A percentile compares a stretch with the other conserved stretches of the same genome.
Evolutionary conservation across 345 rosid genomes (phyloP).

Genomic region (Moricandia moricandioides): DNA sequence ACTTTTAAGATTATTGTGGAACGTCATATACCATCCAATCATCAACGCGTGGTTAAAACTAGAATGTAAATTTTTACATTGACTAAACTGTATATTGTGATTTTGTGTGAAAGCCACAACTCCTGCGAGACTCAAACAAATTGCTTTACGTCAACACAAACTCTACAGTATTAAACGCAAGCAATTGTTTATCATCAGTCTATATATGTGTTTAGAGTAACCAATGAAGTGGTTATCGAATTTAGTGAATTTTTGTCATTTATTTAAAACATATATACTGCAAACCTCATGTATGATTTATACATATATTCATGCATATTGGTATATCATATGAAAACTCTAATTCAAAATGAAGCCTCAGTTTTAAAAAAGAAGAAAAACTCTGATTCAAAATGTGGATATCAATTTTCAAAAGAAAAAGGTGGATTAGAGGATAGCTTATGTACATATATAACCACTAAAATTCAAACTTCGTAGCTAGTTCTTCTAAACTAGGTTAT

Average conservation of each 20-base stretch:
- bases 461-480: background rate
- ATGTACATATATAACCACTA: background rate
- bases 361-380: too few species aligned
- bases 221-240: background rate
- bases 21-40: too few species aligned
- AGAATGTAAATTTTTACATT: too few species aligned
- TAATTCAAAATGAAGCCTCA: too few species aligned
- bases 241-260: background rate
- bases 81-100: conserved; percentile 21
- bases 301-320: background rate
- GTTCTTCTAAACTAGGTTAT: background rate
- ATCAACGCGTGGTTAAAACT: too few species aligned
- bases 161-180: background rate
- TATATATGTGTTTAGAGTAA: background rate
- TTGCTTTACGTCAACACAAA: conserved; percentile 17
- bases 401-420: background rate
- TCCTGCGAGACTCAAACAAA: conserved; percentile 14
- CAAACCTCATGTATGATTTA: background rate
- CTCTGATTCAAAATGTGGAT: background rate
- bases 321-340: background rate
- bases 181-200: background rate
- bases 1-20: too few species aligned
- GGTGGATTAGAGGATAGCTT: background rate
- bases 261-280: background rate
- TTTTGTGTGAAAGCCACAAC: conserved; percentile 30